These are phyloP conservation scores for Apophysomyces variabilis DNA, from an alignment of 371 early-diverging fungal species.

Conservation along the genomic window DNA sequence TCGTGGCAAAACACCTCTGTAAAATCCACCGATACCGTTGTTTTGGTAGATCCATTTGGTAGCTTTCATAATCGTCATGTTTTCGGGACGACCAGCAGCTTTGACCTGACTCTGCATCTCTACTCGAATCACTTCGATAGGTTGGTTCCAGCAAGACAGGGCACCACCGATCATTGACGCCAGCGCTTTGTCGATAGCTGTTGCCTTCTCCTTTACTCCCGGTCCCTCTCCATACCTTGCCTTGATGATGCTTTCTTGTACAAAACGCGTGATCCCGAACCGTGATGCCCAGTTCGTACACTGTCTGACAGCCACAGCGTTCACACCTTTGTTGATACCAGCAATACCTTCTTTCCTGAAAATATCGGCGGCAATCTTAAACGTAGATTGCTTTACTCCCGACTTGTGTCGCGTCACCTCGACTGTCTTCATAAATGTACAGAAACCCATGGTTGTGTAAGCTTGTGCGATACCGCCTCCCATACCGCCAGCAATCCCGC, in stretches of 20 bases:
- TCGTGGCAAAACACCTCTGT: slow-evolving; percentile 91
- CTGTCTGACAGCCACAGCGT: slow-evolving; percentile 91
- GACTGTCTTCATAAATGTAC: slow-evolving; percentile 99
- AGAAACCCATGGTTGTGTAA: slow-evolving; percentile 98
- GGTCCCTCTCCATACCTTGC: slow-evolving; percentile 51
- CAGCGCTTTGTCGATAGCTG: slow-evolving; percentile 66
- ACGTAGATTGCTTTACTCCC: slow-evolving; percentile 73
- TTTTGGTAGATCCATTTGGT: slow-evolving; percentile 91
- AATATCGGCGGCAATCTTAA: slow-evolving; percentile 86
- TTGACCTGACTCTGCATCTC: slow-evolving; percentile 96
- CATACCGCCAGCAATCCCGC: slow-evolving; percentile 93
- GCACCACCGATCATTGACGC: slow-evolving; percentile 90
- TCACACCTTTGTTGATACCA: slow-evolving; percentile 95
- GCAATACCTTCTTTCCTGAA: slow-evolving; percentile 90
- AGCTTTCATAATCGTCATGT: slow-evolving; percentile 81
- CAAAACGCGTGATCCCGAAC: slow-evolving; percentile 88
- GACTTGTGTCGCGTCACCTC: slow-evolving; percentile 96
- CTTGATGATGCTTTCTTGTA: slow-evolving; percentile 75
- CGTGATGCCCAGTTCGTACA: slow-evolving; percentile 98
- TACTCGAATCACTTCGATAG: slow-evolving; percentile 95
- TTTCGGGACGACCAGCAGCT: slow-evolving; percentile 82
- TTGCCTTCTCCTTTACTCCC: slow-evolving; percentile 42
- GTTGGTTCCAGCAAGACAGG: slow-evolving; percentile 95
- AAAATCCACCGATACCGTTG: slow-evolving; percentile 91
- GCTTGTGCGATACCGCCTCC: slow-evolving; percentile 91